A percentile compares a stretch with the other conserved stretches of the same genome.
Conservation (phyloP, 257 asterid species). For the Capsicum pubescens region DNA sequence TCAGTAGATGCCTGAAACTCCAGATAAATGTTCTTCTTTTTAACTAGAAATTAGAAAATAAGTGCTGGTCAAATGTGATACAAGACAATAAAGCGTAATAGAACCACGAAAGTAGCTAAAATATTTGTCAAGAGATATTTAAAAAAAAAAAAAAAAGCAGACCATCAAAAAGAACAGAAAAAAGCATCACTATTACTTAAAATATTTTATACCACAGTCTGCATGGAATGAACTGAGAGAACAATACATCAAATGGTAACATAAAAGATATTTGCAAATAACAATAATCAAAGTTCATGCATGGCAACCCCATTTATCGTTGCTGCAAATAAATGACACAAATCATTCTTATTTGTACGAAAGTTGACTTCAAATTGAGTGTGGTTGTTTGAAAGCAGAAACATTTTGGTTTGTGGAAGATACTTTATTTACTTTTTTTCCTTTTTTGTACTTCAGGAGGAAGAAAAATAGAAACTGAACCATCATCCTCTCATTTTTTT, state of each 20-base stretch:
- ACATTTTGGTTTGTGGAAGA: constrained; percentile 5
- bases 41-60: constrained; percentile 18
- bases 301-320: background rate
- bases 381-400: constrained; percentile 14
- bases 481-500: background rate
- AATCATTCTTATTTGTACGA: background rate
- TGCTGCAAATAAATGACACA: background rate
- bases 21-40: constrained; percentile 17
- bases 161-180: background rate
- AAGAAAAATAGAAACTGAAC: background rate
- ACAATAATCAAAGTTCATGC: background rate
- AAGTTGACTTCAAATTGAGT: background rate
- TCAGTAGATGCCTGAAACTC: background rate
- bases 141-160: background rate
- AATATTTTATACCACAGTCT: background rate
- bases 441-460: background rate
- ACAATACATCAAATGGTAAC: background rate
- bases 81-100: constrained; percentile 5
- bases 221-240: constrained; percentile 12
- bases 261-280: constrained; percentile 1
- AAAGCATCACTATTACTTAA: background rate
- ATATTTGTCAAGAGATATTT: constrained; percentile 6
- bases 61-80: background rate
- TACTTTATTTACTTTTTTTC: background rate
- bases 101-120: constrained; percentile 8